These are phyloP conservation scores for Zymoseptoria pseudotritici DNA, from an alignment of 2,329 filamentous ascomycete genomes.

Conservation along the genomic window DNA sequence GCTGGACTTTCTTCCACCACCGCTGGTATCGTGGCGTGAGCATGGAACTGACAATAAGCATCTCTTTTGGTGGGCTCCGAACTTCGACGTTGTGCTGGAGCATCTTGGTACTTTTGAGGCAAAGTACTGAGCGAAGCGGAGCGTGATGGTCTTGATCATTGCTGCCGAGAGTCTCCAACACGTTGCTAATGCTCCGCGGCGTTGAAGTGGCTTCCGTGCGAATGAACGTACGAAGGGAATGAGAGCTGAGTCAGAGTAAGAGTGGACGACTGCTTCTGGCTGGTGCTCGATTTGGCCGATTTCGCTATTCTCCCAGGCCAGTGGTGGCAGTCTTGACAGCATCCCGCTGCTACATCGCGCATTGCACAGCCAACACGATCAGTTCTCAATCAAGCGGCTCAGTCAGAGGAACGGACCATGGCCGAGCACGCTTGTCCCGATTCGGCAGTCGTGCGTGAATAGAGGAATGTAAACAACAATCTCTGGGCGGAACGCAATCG, in stretches of 20 bases:
- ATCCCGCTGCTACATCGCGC: no score
- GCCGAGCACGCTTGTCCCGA: not conserved
- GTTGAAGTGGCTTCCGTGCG: not conserved
- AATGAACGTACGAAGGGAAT: not conserved
- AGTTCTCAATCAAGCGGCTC: no score
- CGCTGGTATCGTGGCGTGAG: not conserved
- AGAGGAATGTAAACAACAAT: conserved; percentile 1
- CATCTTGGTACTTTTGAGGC: not conserved
- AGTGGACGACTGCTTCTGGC: not conserved
- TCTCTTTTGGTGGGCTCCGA: conserved; percentile 14
- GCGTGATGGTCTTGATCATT: not conserved
- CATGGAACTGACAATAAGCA: not conserved
- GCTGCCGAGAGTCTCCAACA: not conserved
- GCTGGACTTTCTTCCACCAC: conserved; percentile 13
- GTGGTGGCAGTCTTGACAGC: no score
- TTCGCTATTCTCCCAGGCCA: not conserved
- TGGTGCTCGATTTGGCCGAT: not conserved
- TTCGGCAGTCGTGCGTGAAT: not conserved
- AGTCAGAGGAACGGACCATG: not conserved
- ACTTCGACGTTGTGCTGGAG: conserved; percentile 6
- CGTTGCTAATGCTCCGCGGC: not conserved
- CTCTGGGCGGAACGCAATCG: not conserved
- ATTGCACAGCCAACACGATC: no score
- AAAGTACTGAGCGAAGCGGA: not conserved
- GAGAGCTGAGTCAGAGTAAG: not conserved